These are phyloP conservation scores for Apophysomyces trapeziformis DNA, from an alignment of 371 early-diverging fungal genomes.

Conservation along the genomic window DNA sequence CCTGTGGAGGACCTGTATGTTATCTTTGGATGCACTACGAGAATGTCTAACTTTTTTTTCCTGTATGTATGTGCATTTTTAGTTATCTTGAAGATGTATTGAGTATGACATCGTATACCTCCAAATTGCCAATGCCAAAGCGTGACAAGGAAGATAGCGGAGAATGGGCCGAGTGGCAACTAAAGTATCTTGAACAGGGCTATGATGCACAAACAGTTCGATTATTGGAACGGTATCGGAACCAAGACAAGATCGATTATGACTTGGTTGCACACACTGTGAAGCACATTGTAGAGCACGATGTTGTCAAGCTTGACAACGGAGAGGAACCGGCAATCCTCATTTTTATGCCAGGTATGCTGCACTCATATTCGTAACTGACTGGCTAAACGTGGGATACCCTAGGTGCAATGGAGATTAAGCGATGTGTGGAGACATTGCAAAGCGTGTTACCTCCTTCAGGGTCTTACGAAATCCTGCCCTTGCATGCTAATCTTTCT, in stretches of 20 bases:
- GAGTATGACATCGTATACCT: conserved; percentile 46
- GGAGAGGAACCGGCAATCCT: conserved; percentile 60
- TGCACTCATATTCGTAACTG: neutral
- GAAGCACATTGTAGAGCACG: conserved; percentile 59
- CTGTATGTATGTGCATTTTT: neutral
- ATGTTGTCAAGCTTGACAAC: conserved; percentile 36
- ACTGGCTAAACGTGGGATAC: neutral
- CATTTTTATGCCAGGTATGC: conserved; percentile 74
- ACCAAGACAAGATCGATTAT: conserved; percentile 69
- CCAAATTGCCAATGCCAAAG: conserved; percentile 39
- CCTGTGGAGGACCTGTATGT: conserved; percentile 73
- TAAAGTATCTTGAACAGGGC: conserved; percentile 49
- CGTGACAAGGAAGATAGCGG: conserved; percentile 37
- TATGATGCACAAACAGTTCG: conserved; percentile 52
- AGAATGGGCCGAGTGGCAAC: conserved; percentile 48
- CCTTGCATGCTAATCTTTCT: conserved; percentile 80
- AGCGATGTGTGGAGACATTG: conserved; percentile 66
- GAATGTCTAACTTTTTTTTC: neutral
- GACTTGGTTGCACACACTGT: conserved; percentile 66
- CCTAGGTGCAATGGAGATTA: conserved; percentile 74
- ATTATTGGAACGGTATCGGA: conserved; percentile 45
- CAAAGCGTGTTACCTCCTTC: conserved; percentile 30
- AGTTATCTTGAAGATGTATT: conserved; percentile 66
- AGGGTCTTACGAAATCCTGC: conserved; percentile 50
- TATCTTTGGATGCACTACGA: neutral